A percentile compares a stretch with the other conserved stretches of the same genome.
Evolutionary conservation across 352 stramenopile species (phyloP).

Genomic region (Pythium aphanidermatum): DNA sequence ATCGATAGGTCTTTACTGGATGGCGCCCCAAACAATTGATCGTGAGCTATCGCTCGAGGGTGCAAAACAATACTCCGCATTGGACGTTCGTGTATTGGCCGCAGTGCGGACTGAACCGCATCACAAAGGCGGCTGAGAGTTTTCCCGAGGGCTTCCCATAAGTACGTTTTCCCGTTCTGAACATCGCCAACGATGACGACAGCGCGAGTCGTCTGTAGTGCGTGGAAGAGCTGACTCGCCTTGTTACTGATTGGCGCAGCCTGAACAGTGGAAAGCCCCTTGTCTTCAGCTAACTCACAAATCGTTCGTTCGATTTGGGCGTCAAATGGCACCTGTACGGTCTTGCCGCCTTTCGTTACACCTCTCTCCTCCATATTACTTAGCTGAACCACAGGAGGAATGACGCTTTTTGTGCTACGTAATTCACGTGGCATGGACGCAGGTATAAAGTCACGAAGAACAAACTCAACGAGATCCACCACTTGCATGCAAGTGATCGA

Average conservation of each 20-base stretch:
- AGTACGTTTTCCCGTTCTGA: conserved; percentile 45
- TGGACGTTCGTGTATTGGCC: not conserved
- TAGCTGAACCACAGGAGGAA: not conserved
- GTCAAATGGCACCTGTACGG: no score
- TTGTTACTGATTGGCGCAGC: conserved; percentile 38
- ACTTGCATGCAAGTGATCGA: conserved; percentile 14
- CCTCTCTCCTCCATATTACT: no score
- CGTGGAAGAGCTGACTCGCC: conserved; percentile 37
- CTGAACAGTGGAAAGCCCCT: no score
- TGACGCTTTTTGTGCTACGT: conserved; percentile 18
- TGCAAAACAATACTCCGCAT: conserved; percentile 32
- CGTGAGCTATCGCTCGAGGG: conserved; percentile 30
- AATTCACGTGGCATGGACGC: conserved; percentile 22
- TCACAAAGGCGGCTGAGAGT: no score
- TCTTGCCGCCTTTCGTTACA: no score
- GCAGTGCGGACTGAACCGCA: not conserved
- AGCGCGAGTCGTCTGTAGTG: conserved; percentile 17
- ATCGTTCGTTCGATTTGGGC: no score
- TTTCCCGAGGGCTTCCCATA: conserved; percentile 42
- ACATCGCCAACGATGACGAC: conserved; percentile 38
- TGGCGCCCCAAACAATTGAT: conserved; percentile 25
- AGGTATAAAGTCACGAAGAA: conserved; percentile 47
- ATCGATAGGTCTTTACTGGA: not conserved
- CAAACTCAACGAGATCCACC: conserved; percentile 29
- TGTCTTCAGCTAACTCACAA: no score